Evolutionary conservation across 2,329 filamentous ascomycete species (phyloP), one percentile per base, ranked within the genome.

Genomic region (Colletotrichum viniferum): DNA sequence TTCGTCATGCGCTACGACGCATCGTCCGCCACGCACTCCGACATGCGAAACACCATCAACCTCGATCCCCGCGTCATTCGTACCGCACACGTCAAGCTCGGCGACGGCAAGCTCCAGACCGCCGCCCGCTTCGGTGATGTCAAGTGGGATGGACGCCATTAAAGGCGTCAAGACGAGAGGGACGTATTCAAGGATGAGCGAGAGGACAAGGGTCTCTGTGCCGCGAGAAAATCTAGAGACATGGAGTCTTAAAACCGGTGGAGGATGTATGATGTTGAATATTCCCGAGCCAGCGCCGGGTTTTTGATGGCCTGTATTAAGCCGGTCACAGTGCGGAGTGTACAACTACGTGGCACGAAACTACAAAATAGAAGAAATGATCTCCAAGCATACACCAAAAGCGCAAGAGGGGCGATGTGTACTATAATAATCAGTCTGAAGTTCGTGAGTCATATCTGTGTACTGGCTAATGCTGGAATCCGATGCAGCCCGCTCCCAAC

Each of bases 1-100:
- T 99, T 99, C 85, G 94, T 98, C 82, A 95, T 99, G 94, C 95
- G 97, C 80, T 99, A 98, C 89, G 97, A 99, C 84, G 88, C 94
- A 72, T 94, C 93, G 75, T 87, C 92, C 9, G 85, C 88, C 66
- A 93, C 94, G 9, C 96, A 98, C 85, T 87, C 94, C 78, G 89
- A 92, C 58, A 90, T 99, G 55, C 90, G 93, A 77, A 90, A 90
- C 76, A 96, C 94, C 21, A 89, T 99, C 78, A 90, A 92, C 66
- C 89, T 98, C 79, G 97, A 99, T 86, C 96, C 97, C 55, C 90
- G 97, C 73, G 94, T 98, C 92, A 94, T 99, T 77, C 92, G 96
- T 74, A 94, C 96, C 80, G 93, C 92, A 30, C 92, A 96, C 76
- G 96, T 98, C 73, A 97, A 96, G 89, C 88, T 98, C 78, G 96